Evolutionary conservation across 495 filamentous ascomycete genomes (phyloP).

Genomic region (Terfezia claveryi): DNA sequence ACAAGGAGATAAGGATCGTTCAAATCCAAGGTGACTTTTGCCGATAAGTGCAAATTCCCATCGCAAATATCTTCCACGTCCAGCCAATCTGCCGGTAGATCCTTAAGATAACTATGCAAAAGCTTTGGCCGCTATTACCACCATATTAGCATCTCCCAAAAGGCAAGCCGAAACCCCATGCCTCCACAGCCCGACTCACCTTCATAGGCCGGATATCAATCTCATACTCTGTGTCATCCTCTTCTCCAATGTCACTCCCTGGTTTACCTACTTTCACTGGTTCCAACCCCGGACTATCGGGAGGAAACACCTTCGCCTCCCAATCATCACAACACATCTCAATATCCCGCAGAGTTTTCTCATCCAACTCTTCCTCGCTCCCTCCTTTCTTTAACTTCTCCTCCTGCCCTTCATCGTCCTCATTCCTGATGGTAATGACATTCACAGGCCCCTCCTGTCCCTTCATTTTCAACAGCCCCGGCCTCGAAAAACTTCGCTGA

Average conservation of each 20-base stretch:
- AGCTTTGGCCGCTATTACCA: conserved; percentile 3
- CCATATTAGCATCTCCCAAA: conserved; percentile 11
- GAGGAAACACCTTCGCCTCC: conserved; percentile 32
- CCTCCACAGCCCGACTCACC: conserved; percentile 16
- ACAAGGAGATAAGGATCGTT: conserved; percentile 76
- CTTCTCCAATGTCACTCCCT: conserved; percentile 7
- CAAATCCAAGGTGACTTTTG: conserved; percentile 66
- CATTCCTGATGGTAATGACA: conserved; percentile 26
- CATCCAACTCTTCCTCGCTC: conserved; percentile 43
- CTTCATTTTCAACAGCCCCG: neutral
- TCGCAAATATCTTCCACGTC: conserved; percentile 24
- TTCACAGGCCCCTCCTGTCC: conserved; percentile 32
- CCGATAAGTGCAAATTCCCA: conserved; percentile 37
- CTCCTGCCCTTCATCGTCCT: conserved; percentile 24
- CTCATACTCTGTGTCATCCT: conserved; percentile 20
- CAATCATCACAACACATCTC: conserved; percentile 66
- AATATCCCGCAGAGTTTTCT: conserved; percentile 50
- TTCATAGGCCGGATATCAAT: conserved; percentile 32
- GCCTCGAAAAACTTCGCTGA: conserved; percentile 23
- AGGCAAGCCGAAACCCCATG: too few relatives aligned
- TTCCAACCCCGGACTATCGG: conserved; percentile 1
- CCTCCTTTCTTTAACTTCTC: conserved; percentile 36
- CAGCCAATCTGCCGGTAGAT: conserved; percentile 29
- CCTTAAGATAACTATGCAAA: conserved; percentile 23
- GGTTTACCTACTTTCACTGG: conserved; percentile 2